Evolutionary conservation across 257 asterid genomes (phyloP).

Genomic region (Solanum chiquidenum): DNA sequence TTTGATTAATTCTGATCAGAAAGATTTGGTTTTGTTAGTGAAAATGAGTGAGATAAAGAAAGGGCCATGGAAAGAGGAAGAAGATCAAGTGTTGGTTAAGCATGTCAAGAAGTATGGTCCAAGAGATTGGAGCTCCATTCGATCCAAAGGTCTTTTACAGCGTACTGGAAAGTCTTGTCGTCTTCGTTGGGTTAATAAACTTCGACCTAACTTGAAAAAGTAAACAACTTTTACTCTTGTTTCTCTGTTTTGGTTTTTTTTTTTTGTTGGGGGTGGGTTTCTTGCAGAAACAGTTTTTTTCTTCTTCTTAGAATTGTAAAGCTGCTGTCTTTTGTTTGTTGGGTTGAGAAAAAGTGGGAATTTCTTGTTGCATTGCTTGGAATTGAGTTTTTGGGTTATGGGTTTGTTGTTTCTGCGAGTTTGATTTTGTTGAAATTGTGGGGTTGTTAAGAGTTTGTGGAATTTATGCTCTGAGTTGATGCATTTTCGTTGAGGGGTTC

Average conservation of each 20-base stretch:
- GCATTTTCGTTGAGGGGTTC: background rate
- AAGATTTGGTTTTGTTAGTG: background rate
- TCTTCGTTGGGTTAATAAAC: constrained; percentile 96
- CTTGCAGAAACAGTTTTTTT: background rate
- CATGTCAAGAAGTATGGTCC: constrained; percentile 73
- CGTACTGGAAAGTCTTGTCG: constrained; percentile 96
- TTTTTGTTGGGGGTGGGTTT: background rate
- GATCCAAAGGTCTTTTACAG: constrained; percentile 91
- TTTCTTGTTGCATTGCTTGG: background rate
- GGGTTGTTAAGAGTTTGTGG: background rate
- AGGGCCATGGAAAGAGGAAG: constrained; percentile 94
- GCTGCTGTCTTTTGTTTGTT: background rate
- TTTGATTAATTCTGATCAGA: background rate
- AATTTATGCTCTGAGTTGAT: background rate
- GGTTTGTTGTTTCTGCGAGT: background rate
- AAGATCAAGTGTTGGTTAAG: constrained; percentile 58
- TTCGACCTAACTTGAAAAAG: constrained; percentile 77
- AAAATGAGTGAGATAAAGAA: constrained; percentile 52
- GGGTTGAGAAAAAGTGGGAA: background rate
- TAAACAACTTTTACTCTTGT: background rate
- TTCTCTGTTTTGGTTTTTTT: background rate
- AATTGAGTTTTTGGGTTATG: background rate
- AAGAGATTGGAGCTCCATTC: constrained; percentile 96
- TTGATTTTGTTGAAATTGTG: background rate
- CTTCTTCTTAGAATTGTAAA: background rate